These are phyloP conservation scores for Podaxis sp. DNA, from an alignment of 768 basidiomycete genomes.

Conservation along the genomic window DNA sequence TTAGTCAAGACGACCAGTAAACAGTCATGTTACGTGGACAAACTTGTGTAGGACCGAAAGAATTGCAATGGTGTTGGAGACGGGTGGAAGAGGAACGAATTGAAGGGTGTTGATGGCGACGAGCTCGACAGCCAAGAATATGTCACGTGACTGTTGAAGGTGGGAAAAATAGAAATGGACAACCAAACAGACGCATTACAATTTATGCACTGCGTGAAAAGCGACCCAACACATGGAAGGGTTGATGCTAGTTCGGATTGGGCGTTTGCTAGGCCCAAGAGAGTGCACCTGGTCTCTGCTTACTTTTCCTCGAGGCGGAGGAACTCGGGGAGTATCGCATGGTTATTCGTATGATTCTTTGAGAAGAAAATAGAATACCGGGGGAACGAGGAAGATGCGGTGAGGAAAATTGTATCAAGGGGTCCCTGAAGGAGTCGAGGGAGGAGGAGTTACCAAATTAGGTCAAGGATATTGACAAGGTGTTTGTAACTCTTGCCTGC, in stretches of 20 bases:
- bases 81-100: conserved; percentile 17
- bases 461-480: conserved; percentile 15
- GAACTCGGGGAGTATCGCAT: background rate
- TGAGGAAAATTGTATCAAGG: conserved; percentile 11
- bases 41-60: conserved; percentile 10
- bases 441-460: conserved; percentile 13
- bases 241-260: background rate
- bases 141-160: background rate
- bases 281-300: background rate
- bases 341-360: background rate
- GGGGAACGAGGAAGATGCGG: background rate
- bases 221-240: background rate
- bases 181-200: background rate
- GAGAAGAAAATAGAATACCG: background rate
- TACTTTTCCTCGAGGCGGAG: conserved; percentile 3
- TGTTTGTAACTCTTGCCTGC: conserved; percentile 18
- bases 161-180: background rate
- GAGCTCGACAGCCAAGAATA: background rate
- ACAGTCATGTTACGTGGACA: background rate
- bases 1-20: conserved; percentile 10
- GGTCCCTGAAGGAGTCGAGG: conserved; percentile 8
- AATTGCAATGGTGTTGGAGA: background rate
- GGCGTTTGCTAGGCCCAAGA: background rate
- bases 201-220: background rate
- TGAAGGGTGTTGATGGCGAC: conserved; percentile 8